Conservation (phyloP, 441 rosid species). For the Erysimum cheiri region DNA sequence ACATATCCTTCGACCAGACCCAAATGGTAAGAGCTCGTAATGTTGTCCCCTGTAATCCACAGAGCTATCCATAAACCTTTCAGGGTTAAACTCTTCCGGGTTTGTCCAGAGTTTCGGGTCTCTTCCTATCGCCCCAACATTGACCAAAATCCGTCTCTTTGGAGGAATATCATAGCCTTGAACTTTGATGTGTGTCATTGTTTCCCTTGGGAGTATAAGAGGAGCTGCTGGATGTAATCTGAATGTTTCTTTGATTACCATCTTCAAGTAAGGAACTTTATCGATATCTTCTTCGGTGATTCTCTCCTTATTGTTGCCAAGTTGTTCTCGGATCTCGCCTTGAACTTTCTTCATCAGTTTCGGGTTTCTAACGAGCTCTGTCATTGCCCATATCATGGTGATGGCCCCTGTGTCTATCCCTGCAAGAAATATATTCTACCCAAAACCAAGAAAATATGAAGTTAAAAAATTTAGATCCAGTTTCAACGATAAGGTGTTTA, state of each 20-base stretch:
- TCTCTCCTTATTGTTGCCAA: slow-evolving; percentile 31
- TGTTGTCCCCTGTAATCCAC: slow-evolving; percentile 48
- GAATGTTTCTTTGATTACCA: slow-evolving; percentile 40
- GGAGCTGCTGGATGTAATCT: slow-evolving; percentile 43
- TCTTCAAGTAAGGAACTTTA: slow-evolving; percentile 32
- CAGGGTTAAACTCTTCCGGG: slow-evolving; percentile 49
- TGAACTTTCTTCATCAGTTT: slow-evolving; percentile 30
- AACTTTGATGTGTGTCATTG: slow-evolving; percentile 39
- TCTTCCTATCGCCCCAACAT: slow-evolving; percentile 43
- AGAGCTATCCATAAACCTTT: slow-evolving; percentile 43
- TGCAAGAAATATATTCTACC: slow-evolving; percentile 36
- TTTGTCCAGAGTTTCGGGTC: slow-evolving; percentile 52
- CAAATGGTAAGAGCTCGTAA: slow-evolving; percentile 53
- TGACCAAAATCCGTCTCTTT: slow-evolving; percentile 29
- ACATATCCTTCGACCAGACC: slow-evolving; percentile 49
- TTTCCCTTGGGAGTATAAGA: slow-evolving; percentile 41
- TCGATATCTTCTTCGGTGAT: slow-evolving; percentile 47
- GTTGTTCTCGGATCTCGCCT: slow-evolving; percentile 28
- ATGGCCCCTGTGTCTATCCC: slow-evolving; percentile 41
- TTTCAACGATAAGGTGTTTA: background rate
- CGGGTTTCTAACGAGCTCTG: slow-evolving; percentile 32
- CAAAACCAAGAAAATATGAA: background rate
- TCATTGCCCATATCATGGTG: slow-evolving; percentile 45
- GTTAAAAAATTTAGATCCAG: background rate
- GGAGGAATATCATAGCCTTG: slow-evolving; percentile 44